Conservation (phyloP, 768 basidiomycete species). For the Pholiota microspora region DNA sequence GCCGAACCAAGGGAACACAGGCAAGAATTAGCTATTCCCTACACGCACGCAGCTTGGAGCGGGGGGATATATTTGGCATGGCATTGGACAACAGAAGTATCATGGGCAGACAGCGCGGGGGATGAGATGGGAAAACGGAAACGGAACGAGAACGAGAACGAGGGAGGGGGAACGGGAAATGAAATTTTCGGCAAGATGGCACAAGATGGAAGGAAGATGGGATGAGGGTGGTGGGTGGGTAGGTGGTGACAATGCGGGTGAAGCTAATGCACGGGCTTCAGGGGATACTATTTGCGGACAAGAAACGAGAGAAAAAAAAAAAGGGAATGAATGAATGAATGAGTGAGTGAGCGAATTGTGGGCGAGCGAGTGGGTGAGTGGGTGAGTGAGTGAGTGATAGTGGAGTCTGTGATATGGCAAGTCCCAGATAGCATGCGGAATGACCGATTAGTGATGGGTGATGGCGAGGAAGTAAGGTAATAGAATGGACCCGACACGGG, state of each 20-base stretch:
- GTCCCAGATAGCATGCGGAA: slow-evolving; percentile 3
- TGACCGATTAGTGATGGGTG: not conserved
- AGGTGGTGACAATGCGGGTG: not conserved
- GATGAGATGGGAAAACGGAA: not conserved
- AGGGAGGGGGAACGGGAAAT: not conserved
- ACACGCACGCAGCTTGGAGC: not conserved
- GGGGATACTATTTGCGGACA: not conserved
- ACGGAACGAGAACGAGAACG: not conserved
- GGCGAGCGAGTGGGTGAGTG: too few species aligned
- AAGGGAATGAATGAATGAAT: too few species aligned
- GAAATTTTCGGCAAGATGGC: not conserved
- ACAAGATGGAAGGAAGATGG: too few species aligned
- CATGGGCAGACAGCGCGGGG: slow-evolving; percentile 1
- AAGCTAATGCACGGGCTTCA: not conserved
- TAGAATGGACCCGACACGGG: not conserved
- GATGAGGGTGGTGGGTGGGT: too few species aligned
- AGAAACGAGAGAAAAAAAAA: not conserved
- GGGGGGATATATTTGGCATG: slow-evolving; percentile 3
- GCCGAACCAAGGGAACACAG: not conserved
- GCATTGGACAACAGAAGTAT: not conserved
- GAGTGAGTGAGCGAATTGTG: too few species aligned
- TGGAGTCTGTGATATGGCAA: not conserved
- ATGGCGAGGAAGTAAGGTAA: not conserved
- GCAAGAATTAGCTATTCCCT: too few species aligned
- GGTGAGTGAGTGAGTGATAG: not conserved